A percentile compares a stretch with the other conserved stretches of the same genome.
Evolutionary conservation across 176 grass and related monocot genomes (phyloP).

Genomic region (Melocanna baccifera): DNA sequence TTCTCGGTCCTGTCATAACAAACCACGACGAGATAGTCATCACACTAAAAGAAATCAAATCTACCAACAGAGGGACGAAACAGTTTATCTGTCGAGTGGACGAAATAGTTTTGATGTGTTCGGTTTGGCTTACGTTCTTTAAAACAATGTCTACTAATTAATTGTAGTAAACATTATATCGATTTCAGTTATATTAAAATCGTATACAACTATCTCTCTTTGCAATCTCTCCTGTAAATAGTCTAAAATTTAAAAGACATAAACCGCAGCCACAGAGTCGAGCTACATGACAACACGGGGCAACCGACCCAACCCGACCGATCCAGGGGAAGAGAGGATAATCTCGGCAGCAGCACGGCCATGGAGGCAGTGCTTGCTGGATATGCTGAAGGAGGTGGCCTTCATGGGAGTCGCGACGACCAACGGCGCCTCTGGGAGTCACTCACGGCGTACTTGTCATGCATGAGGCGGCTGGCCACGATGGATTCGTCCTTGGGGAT

Average conservation of each 20-base stretch:
- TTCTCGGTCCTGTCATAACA: background rate
- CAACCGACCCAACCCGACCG: background rate
- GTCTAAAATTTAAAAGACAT: too few relatives aligned
- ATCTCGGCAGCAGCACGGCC: background rate
- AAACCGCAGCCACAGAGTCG: too few relatives aligned
- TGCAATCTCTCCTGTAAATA: too few relatives aligned
- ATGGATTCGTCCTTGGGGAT: slow-evolving; percentile 85
- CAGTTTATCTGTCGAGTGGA: background rate
- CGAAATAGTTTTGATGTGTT: too few relatives aligned
- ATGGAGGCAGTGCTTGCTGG: slow-evolving; percentile 51
- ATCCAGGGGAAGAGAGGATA: background rate
- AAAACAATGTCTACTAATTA: too few relatives aligned
- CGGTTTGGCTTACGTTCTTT: too few relatives aligned
- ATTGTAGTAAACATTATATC: too few relatives aligned
- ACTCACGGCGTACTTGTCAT: slow-evolving; percentile 67
- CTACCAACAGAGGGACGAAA: background rate
- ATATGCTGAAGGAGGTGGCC: slow-evolving; percentile 78
- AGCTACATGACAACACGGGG: slow-evolving; percentile 18
- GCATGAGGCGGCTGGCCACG: slow-evolving; percentile 83
- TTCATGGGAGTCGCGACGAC: slow-evolving; percentile 92
- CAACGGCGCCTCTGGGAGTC: slow-evolving; percentile 71
- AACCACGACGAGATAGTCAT: too few relatives aligned
- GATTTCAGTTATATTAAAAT: too few relatives aligned
- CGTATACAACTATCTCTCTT: too few relatives aligned
- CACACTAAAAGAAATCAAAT: too few relatives aligned